Evolutionary conservation across 768 basidiomycete species (phyloP), one percentile per base, ranked within the genome.

Genomic region (Rhodotorula kratochvilovae): DNA sequence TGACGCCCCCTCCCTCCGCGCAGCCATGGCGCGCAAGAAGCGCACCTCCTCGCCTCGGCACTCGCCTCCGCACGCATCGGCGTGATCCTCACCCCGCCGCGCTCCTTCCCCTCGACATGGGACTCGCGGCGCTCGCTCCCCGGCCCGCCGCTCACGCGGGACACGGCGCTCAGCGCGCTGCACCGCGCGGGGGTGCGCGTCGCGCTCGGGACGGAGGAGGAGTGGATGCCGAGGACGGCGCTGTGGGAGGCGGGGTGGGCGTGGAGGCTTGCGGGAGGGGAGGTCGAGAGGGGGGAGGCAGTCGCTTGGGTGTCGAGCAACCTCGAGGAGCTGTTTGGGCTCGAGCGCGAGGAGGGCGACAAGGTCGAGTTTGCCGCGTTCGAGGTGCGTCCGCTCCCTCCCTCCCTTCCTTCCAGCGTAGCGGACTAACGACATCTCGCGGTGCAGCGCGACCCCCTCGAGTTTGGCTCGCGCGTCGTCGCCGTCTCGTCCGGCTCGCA

Each of bases 201-300:
- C 43, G 90, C 86, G 15, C 77, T 91, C 58, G 89, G 88, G 79
- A 87, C 61, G 57, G 80, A 84, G 56, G 86, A 87, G 70, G 85
- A 85, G 51, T 91, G 88, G 88, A 83, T 84, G 36, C 88, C 89
- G 13, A 85, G 90, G 35, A 91, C 89, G 77, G 84, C 89, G 17
- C 85, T 89, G 25, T 90, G 92, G 74, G 91, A 95, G 73, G 81
- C 87, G 42, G 89, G 86, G 54, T 94, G 92, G 79, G 84, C 83
- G 45, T 78, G 83, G 53, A 78, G 84, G 17, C 82, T 83, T 69
- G 79, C 81, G 15, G 76, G 78, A 29, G 81, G 81, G 12, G 68
- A 78, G 25, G 81, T 86, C 55, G 77, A 79, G 53, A 84, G 84
- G 76, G 70, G 78, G 5, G 79, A 84, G 36, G 87, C 88, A 0